These are phyloP conservation scores for Pythium oligandrum DNA, from an alignment of 352 stramenopile species.

Conservation along the genomic window DNA sequence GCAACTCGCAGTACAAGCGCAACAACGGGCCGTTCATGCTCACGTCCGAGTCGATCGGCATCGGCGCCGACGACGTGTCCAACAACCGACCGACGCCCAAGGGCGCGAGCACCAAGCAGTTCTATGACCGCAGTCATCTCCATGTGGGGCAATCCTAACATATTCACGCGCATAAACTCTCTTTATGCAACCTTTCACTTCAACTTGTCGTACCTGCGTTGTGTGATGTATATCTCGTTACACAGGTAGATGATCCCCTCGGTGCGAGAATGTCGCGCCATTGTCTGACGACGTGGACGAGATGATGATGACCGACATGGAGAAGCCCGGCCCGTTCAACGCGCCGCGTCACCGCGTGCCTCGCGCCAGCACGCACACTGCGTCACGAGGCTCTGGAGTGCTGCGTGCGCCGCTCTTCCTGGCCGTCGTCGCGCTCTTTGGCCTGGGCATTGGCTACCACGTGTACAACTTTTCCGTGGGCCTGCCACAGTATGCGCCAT, in stretches of 20 bases:
- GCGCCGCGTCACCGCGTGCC: conserved; percentile 17
- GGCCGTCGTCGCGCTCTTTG: conserved; percentile 40
- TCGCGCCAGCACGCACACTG: conserved; percentile 9
- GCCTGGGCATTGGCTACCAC: conserved; percentile 51
- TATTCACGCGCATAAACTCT: background rate
- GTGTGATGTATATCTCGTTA: no score
- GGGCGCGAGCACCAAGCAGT: conserved; percentile 77
- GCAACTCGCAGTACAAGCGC: conserved; percentile 71
- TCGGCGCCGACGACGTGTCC: conserved; percentile 57
- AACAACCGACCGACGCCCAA: conserved; percentile 52
- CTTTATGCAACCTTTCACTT: background rate
- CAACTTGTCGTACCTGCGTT: no score
- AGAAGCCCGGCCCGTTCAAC: conserved; percentile 1
- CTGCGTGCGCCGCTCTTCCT: conserved; percentile 21
- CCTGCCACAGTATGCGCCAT: conserved; percentile 23
- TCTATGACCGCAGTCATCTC: conserved; percentile 79
- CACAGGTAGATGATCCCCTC: no score
- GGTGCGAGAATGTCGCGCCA: no score
- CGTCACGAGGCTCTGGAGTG: conserved; percentile 10
- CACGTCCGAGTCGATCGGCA: conserved; percentile 58
- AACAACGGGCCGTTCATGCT: conserved; percentile 83
- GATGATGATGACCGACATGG: conserved; percentile 2
- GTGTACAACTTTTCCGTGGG: conserved; percentile 58
- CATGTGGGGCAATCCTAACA: conserved; percentile 21
- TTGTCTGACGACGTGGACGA: conserved; percentile 8